phyloP scores from a whole-genome alignment of 129 eudicot species.

The Artemisia annua region DNA sequence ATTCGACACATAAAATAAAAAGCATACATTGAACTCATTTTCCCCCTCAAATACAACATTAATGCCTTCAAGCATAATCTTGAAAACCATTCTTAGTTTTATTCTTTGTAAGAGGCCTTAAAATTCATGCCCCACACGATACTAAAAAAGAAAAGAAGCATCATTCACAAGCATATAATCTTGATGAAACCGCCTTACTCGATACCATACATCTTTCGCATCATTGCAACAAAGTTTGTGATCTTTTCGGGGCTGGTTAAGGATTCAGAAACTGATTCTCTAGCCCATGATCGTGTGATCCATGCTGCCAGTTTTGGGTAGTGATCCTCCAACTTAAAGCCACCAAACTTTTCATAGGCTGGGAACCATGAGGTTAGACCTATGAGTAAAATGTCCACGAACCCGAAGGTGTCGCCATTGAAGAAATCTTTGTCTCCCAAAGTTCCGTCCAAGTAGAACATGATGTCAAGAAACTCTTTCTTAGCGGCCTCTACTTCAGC shows the following conservation, averaged over 20 bases:
- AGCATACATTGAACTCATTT: constrained; percentile 28
- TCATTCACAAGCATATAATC: background rate
- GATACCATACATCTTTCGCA: constrained; percentile 63
- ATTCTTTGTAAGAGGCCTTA: background rate
- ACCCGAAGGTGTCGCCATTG: constrained; percentile 63
- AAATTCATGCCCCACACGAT: constrained; percentile 6
- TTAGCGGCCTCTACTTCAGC: constrained; percentile 52
- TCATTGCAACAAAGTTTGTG: constrained; percentile 44
- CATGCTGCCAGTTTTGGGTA: constrained; percentile 61
- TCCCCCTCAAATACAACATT: constrained; percentile 22
- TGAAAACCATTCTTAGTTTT: constrained; percentile 8
- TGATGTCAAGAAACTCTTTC: constrained; percentile 53
- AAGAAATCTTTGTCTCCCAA: constrained; percentile 59
- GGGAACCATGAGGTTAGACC: constrained; percentile 62
- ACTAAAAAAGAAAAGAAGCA: background rate
- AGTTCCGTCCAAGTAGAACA: constrained; percentile 64
- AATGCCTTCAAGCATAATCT: constrained; percentile 16
- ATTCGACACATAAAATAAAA: constrained; percentile 19
- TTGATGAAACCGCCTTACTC: constrained; percentile 27
- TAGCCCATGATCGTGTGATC: constrained; percentile 54
- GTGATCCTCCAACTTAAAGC: constrained; percentile 63
- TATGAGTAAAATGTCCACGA: constrained; percentile 54
- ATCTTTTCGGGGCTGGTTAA: constrained; percentile 43
- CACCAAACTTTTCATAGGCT: constrained; percentile 63
- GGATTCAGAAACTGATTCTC: constrained; percentile 51